Conservation (phyloP, 352 stramenopile genomes). For the Pythium sp. region DNA sequence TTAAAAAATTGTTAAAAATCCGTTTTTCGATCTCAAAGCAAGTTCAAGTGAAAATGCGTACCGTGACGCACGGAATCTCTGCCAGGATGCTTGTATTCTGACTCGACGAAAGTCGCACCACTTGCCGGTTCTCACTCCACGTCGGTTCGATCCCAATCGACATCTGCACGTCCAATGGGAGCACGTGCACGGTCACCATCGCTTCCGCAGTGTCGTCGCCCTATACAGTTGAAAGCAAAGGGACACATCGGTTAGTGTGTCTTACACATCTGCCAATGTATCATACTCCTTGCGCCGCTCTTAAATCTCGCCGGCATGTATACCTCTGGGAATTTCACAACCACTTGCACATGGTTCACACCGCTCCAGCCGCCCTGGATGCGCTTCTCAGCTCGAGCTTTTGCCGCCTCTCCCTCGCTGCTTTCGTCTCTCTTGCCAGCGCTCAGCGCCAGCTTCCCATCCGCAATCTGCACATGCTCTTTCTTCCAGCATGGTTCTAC, state of each 20-base stretch:
- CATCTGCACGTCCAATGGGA: constrained; percentile 25
- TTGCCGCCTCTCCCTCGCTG: constrained; percentile 2
- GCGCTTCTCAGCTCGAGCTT: constrained; percentile 5
- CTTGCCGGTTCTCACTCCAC: constrained; percentile 13
- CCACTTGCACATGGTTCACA: constrained; percentile 12
- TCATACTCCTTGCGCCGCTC: background rate
- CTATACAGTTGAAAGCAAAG: background rate
- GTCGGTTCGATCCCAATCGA: constrained; percentile 19
- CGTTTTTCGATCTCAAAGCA: background rate
- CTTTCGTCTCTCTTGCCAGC: background rate
- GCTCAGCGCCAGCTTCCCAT: constrained; percentile 9
- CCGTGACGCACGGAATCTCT: constrained; percentile 37
- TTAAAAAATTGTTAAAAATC: background rate
- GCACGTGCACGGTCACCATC: constrained; percentile 26
- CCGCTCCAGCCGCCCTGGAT: constrained; percentile 6
- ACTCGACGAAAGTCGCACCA: constrained; percentile 26
- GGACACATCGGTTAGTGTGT: background rate
- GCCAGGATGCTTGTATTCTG: constrained; percentile 34
- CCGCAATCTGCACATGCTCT: constrained; percentile 16
- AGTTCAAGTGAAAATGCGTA: constrained; percentile 10
- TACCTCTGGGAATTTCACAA: constrained; percentile 13
- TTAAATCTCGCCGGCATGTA: background rate
- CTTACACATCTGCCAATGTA: background rate
- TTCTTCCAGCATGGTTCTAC: constrained; percentile 20
- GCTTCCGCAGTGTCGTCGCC: constrained; percentile 18